A percentile compares a stretch with the other conserved stretches of the same genome.
Evolutionary conservation across 768 basidiomycete genomes (phyloP).

Genomic region (Rickenella mellea): DNA sequence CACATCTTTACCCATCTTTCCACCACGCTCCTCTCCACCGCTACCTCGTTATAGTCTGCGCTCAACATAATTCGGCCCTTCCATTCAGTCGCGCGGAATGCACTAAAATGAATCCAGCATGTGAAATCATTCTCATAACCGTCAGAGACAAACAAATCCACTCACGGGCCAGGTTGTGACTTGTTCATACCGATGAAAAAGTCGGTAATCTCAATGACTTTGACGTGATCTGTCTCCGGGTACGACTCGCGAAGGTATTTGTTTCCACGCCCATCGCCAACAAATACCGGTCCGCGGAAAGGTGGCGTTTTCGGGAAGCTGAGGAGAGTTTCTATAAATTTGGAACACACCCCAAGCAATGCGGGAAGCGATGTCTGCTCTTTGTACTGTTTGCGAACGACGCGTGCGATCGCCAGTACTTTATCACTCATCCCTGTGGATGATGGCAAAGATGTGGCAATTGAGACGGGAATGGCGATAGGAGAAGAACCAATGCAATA

Average conservation of each 20-base stretch:
- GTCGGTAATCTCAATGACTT: slow-evolving; percentile 7
- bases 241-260: slow-evolving; percentile 9
- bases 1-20: slow-evolving; percentile 7
- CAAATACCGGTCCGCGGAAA: slow-evolving; percentile 10
- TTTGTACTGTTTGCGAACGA: slow-evolving; percentile 7
- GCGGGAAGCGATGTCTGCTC: slow-evolving; percentile 8
- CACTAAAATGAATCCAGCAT: too few relatives aligned
- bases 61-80: slow-evolving; percentile 12
- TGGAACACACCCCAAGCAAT: slow-evolving; percentile 7
- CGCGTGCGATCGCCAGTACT: slow-evolving; percentile 1
- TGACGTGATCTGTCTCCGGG: slow-evolving; percentile 1
- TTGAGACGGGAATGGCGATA: slow-evolving; percentile 10
- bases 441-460: slow-evolving; percentile 11
- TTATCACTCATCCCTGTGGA: slow-evolving; percentile 5
- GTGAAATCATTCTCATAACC: too few relatives aligned
- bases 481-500: slow-evolving; percentile 10
- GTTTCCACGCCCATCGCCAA: slow-evolving; percentile 14
- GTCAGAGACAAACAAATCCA: too few relatives aligned
- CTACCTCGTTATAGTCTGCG: slow-evolving; percentile 15
- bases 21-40: slow-evolving; percentile 6
- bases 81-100: slow-evolving; percentile 18
- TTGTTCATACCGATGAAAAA: slow-evolving; percentile 16
- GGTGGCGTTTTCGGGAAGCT: slow-evolving; percentile 4
- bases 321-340: slow-evolving; percentile 8
- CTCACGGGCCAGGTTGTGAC: slow-evolving; percentile 19